Conservation (phyloP, 345 rosid genomes). For the Euphorbia peplus region DNA sequence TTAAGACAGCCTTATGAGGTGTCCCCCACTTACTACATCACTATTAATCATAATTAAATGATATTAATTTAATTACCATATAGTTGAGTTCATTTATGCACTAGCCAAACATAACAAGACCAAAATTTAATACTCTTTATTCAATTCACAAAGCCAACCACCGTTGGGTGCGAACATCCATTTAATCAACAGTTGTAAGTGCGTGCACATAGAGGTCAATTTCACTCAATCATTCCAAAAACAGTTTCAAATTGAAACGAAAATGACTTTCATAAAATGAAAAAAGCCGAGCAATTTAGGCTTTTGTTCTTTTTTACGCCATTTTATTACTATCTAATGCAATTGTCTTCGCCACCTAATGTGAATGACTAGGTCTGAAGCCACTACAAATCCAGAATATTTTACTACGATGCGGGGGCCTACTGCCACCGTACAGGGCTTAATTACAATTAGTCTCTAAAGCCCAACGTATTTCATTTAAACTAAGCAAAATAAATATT, state of each 20-base stretch:
- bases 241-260: neutral
- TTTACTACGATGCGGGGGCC: too few relatives aligned
- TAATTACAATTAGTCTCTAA: too few relatives aligned
- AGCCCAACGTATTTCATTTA: too few relatives aligned
- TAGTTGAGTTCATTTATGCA: neutral
- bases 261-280: neutral
- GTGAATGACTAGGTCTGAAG: too few relatives aligned
- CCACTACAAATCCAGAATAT: too few relatives aligned
- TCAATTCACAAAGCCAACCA: neutral
- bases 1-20: neutral
- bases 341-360: too few relatives aligned
- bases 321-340: too few relatives aligned
- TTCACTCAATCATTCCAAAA: neutral
- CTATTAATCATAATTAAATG: neutral
- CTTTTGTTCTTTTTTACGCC: too few relatives aligned
- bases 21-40: slow-evolving; percentile 6
- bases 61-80: neutral
- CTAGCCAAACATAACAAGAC: neutral
- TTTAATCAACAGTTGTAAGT: neutral
- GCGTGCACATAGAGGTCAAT: neutral
- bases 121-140: neutral
- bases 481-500: too few relatives aligned
- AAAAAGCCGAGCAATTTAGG: too few relatives aligned
- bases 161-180: neutral
- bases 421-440: too few relatives aligned